These are phyloP conservation scores for Tinospora cordifolia DNA, from an alignment of 164 flowering plant genomes.

Conservation along the genomic window DNA sequence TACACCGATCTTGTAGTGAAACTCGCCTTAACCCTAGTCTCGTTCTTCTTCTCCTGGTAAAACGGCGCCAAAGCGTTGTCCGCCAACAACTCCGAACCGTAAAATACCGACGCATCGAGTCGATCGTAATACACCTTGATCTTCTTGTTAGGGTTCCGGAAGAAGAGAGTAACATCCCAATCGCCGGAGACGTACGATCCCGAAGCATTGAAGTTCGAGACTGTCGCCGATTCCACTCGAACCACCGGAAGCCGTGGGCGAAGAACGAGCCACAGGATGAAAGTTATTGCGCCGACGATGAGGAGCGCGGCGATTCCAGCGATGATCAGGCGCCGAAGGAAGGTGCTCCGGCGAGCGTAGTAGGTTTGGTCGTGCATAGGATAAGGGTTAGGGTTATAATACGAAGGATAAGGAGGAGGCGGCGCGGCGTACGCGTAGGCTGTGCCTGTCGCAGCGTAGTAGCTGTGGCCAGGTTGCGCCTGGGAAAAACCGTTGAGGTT, in stretches of 20 bases:
- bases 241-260: slow-evolving; percentile 63
- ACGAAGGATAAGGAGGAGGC: slow-evolving; percentile 9
- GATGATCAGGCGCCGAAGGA: slow-evolving; percentile 22
- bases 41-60: slow-evolving; percentile 30
- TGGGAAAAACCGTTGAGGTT: slow-evolving; percentile 6
- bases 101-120: slow-evolving; percentile 21
- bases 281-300: slow-evolving; percentile 19
- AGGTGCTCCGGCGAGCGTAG: slow-evolving; percentile 12
- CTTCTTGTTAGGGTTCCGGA: slow-evolving; percentile 63
- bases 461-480: slow-evolving; percentile 11
- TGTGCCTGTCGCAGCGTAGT: slow-evolving; percentile 7
- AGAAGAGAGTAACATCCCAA: slow-evolving; percentile 32
- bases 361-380: neutral
- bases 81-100: slow-evolving; percentile 16
- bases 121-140: slow-evolving; percentile 35
- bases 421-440: slow-evolving; percentile 14
- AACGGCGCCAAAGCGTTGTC: slow-evolving; percentile 46
- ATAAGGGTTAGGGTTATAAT: slow-evolving; percentile 14
- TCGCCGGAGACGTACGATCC: slow-evolving; percentile 24
- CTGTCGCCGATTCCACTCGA: slow-evolving; percentile 36
- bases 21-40: slow-evolving; percentile 27
- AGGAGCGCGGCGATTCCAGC: slow-evolving; percentile 11
- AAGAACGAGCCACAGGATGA: slow-evolving; percentile 34
- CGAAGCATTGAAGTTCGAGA: slow-evolving; percentile 36
- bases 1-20: slow-evolving; percentile 31